Base-by-base conservation (phyloP, 2,329 filamentous ascomycete species). In the Dothistroma pini region DNA sequence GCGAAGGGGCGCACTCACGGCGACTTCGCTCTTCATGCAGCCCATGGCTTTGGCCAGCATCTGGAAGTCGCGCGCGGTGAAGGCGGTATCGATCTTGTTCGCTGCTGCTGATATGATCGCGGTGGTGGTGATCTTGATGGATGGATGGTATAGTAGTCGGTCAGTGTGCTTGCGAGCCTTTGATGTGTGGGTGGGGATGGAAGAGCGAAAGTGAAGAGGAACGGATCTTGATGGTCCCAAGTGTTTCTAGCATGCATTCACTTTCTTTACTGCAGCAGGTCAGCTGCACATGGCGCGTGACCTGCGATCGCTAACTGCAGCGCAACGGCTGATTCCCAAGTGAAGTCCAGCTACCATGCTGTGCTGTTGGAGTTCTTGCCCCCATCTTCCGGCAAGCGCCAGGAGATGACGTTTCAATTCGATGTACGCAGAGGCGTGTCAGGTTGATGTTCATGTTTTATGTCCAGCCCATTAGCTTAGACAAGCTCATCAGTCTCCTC, bases 31-130 rank as follows among this genome's bases (percentile, higher is more conserved):
- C 54, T 68, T 69, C 55, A 60, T 58, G 54, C 60, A 57, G 29
- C 32, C 57, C 35, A 65, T 57, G 11, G 63, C 64, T 11, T 52
- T 55, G 12, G 61, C 53, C 12, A 69, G 53, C 22, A 66, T 11
- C 29, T 70, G 60, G 56, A 66, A 48, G 32, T 69, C 68, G 53
- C 62, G 62, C 22, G 53, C 14, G 48, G 61, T 65, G 50, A 70
- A 63, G n/a, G 16, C 22, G 55, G n/a, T 44, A 16, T 57, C 32
- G 22, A 25, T 11, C 32, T 58, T 50, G 11, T 16, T 51, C 21
- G 47, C 14, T 16, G n/a, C n/a, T 4, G 21, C 11, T 22, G 48
- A 44, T 48, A 58, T 58, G 19, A 7, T 53, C 34, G 51, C 11
- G 25, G 51, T 53, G 8, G 51, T 29, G 25, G 25, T 29, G 25